A percentile compares a stretch with the other conserved stretches of the same genome.
These are phyloP conservation scores for Zizania latifolia DNA, from an alignment of 176 grass and related monocot genomes.

Conservation along the genomic window DNA sequence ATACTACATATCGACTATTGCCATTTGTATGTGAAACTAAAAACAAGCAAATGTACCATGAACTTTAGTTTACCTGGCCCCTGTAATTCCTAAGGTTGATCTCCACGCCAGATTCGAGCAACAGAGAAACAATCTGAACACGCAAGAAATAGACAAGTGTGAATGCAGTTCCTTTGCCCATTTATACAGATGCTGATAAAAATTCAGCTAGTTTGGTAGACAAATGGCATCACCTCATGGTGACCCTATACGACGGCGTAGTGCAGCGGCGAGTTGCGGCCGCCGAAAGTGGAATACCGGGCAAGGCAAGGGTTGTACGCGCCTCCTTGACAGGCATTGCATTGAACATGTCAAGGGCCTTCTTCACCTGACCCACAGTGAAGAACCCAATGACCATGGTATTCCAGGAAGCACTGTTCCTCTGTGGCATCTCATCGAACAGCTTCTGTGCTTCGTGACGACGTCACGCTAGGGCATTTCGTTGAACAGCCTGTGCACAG, in stretches of 20 bases:
- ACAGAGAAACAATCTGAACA: conserved; percentile 78
- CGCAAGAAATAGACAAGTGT: conserved; percentile 10
- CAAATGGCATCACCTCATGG: conserved; percentile 56
- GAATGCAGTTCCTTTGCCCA: conserved; percentile 6
- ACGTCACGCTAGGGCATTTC: conserved; percentile 46
- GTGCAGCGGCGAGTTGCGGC: conserved; percentile 90
- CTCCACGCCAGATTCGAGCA: conserved; percentile 83
- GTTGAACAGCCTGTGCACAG: conserved; percentile 48
- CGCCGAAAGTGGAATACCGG: conserved; percentile 90
- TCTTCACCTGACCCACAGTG: conserved; percentile 28
- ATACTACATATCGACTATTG: not conserved
- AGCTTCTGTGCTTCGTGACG: conserved; percentile 49
- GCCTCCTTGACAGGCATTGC: conserved; percentile 68
- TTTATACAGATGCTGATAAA: not conserved
- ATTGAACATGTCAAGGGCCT: conserved; percentile 44
- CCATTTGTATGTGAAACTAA: not conserved
- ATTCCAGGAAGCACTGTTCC: conserved; percentile 52
- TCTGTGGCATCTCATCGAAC: conserved; percentile 45
- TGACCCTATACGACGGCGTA: conserved; percentile 83
- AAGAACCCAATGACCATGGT: conserved; percentile 55
- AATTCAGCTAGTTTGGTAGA: not conserved
- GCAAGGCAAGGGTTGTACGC: conserved; percentile 80
- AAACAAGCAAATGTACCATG: not conserved
- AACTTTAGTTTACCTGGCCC: conserved; percentile 54
- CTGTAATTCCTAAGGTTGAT: conserved; percentile 87